A percentile compares a stretch with the other conserved stretches of the same genome.
Evolutionary conservation across 2,329 filamentous ascomycete genomes (phyloP).

Genomic region (Sarocladiaceae sp.): DNA sequence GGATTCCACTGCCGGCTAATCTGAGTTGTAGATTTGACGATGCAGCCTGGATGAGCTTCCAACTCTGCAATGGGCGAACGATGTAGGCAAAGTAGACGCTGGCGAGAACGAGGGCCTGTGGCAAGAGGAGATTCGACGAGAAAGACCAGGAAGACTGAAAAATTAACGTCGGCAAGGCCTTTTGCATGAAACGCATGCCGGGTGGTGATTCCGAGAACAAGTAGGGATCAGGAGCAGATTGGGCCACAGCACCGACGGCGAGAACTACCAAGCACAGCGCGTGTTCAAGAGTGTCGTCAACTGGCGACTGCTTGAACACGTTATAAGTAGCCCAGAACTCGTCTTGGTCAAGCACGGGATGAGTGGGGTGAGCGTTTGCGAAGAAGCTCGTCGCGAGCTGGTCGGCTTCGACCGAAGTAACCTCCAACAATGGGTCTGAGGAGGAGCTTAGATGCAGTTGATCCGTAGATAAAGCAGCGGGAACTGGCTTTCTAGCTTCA

Average conservation of each 20-base stretch:
- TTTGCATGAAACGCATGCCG: slow-evolving; percentile 24
- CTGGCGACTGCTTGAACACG: slow-evolving; percentile 16
- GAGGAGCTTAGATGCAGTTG: not conserved
- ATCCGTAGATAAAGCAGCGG: slow-evolving; percentile 17
- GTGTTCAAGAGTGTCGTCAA: slow-evolving; percentile 18
- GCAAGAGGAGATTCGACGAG: slow-evolving; percentile 18
- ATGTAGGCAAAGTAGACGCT: slow-evolving; percentile 28
- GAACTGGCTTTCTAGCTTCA: slow-evolving; percentile 19
- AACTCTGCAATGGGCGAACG: slow-evolving; percentile 25
- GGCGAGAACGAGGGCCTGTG: slow-evolving; percentile 24
- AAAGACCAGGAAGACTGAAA: slow-evolving; percentile 23
- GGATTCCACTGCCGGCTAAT: slow-evolving; percentile 16
- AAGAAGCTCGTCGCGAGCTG: slow-evolving; percentile 20
- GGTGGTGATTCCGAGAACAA: slow-evolving; percentile 17
- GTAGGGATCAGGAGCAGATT: slow-evolving; percentile 14
- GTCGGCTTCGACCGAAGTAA: slow-evolving; percentile 16
- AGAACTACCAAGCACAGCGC: slow-evolving; percentile 25
- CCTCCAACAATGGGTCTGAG: not conserved
- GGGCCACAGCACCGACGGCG: slow-evolving; percentile 20
- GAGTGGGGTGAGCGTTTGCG: slow-evolving; percentile 18
- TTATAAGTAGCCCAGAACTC: slow-evolving; percentile 19
- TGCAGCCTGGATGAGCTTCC: slow-evolving; percentile 25
- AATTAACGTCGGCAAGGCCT: slow-evolving; percentile 22
- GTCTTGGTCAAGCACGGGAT: slow-evolving; percentile 21
- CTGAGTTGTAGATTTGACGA: slow-evolving; percentile 24